Evolutionary conservation across 495 filamentous ascomycete species (phyloP), one percentile per base, ranked within the genome.

Genomic region (Xylaria acuta): DNA sequence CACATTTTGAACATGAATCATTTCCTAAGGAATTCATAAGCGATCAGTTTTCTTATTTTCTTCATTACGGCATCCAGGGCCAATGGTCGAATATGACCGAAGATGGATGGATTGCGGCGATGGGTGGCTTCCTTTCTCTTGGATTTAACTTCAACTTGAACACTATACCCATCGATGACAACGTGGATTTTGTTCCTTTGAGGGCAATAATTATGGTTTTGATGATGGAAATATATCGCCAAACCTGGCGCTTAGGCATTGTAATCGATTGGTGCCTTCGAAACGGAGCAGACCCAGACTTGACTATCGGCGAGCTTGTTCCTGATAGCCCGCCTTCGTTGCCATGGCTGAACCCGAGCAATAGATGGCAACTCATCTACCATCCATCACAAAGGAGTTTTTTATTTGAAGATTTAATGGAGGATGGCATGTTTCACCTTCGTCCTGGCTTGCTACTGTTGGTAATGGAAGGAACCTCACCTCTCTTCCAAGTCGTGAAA

Each of bases 251-350:
- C 18, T 38, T 38, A 2, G 36, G 36, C 5, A 22, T 16, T 25
- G 4, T 64, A 8, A 45, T 64, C 0, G 60, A 43, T 18, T 64
- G 60, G 60, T 64, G 34, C 38, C 60, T 64, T 45, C 20, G n/a
- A 27, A 38, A 64, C 12, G 60, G 60, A 30, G 60, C 60, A 43
- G 20, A 64, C 11, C 14, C 60, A 25, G 60, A 64, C 60, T 27
- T 64, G 60, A 16, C 38, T 16, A 25, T 64, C 20, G 36, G 60
- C 60, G 4, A 64, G 14, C 9, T 64, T 16, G n/a, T 18, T 16
- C n/a, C 60, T 18, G 14, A 14, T 11, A 38, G 60, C 25, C 38
- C 36, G 20, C 38, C 18, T 27, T 64, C 22, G 4, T 16, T 64
- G 8, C 38, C n/a, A 25, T 64, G n/a, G 36, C 12, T 7, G 36